Conservation (phyloP, 2,329 filamentous ascomycete species). For the Alternaria alternata region DNA sequence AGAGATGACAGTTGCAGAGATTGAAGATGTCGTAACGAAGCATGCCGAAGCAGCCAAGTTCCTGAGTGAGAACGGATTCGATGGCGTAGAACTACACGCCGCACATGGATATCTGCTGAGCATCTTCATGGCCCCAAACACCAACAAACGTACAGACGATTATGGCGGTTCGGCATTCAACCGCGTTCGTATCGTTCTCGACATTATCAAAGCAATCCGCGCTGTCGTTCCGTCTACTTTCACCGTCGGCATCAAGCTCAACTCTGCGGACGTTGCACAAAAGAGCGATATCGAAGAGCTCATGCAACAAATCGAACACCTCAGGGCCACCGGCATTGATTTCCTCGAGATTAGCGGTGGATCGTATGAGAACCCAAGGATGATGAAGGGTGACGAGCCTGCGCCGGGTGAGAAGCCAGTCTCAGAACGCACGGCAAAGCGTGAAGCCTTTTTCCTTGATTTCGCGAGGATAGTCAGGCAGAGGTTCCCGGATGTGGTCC, state of each 20-base stretch:
- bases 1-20: conserved; percentile 61
- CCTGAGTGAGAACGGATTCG: conserved; percentile 59
- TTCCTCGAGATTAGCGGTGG: conserved; percentile 75
- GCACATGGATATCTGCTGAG: conserved; percentile 60
- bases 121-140: conserved; percentile 1
- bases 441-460: conserved; percentile 74
- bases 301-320: conserved; percentile 65
- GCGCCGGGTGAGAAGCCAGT: not conserved
- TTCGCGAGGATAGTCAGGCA: conserved; percentile 64
- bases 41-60: conserved; percentile 66
- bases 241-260: conserved; percentile 60
- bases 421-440: conserved; percentile 56
- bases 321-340: conserved; percentile 64
- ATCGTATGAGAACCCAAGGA: conserved; percentile 32
- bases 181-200: conserved; percentile 56
- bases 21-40: conserved; percentile 63
- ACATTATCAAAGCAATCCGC: conserved; percentile 56
- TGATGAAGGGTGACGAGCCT: conserved; percentile 9
- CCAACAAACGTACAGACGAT: conserved; percentile 57
- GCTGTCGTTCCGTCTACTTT: conserved; percentile 54
- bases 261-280: conserved; percentile 58
- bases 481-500: conserved; percentile 43
- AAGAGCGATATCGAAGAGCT: conserved; percentile 57
- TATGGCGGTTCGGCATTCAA: conserved; percentile 59
- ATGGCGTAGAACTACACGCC: conserved; percentile 63